Evolutionary conservation across 345 rosid genomes (phyloP).

Genomic region (Populus pruinosa): DNA sequence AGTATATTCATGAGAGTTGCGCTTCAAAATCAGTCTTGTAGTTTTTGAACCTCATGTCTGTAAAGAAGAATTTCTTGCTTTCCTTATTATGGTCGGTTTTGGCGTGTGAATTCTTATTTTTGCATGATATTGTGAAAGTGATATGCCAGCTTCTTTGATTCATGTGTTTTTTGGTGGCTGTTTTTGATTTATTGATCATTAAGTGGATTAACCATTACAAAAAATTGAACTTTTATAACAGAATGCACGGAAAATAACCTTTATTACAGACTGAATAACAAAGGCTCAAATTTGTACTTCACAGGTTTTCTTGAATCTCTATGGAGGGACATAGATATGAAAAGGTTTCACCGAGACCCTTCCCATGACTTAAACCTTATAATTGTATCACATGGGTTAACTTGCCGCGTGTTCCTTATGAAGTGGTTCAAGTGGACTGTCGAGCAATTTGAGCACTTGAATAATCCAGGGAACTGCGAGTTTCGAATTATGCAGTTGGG

Average conservation of each 20-base stretch:
- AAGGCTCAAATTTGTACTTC: neutral
- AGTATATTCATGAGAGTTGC: neutral
- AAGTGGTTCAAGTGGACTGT: slow-evolving; percentile 99
- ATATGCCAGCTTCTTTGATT: neutral
- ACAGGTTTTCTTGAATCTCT: slow-evolving; percentile 91
- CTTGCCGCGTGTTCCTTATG: slow-evolving; percentile 87
- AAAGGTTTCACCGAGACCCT: slow-evolving; percentile 60
- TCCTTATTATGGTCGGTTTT: neutral
- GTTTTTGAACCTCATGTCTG: neutral
- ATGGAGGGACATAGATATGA: slow-evolving; percentile 93
- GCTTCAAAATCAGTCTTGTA: neutral
- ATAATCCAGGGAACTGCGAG: slow-evolving; percentile 75
- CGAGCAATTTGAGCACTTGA: slow-evolving; percentile 72
- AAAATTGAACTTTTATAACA: neutral
- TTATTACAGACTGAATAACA: neutral
- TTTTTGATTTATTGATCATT: neutral
- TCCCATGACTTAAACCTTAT: slow-evolving; percentile 73
- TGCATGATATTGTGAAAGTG: neutral
- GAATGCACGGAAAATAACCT: neutral
- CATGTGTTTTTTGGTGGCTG: neutral
- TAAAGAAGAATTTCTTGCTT: neutral
- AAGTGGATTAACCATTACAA: neutral
- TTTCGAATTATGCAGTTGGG: slow-evolving; percentile 79
- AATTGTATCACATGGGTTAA: slow-evolving; percentile 75
- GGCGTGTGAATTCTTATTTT: neutral